Base-by-base conservation (phyloP, 2,329 filamentous ascomycete genomes). In the Colletotrichum chlorophyti region DNA sequence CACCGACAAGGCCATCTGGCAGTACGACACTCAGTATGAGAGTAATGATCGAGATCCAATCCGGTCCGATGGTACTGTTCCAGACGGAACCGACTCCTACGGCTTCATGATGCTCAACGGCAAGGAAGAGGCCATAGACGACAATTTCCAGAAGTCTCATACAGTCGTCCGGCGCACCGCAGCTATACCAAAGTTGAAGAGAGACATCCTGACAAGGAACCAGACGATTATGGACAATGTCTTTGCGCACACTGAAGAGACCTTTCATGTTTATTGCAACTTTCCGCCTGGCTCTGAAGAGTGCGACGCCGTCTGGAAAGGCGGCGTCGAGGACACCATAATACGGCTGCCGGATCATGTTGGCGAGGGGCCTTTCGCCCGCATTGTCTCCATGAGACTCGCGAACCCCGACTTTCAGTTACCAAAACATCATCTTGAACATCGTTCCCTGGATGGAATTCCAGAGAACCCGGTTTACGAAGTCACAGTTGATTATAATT, bases 401-500 rank as follows among this genome's bases (percentile, higher is more conserved):
- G 29, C 15, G 6, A 24, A 27, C 29, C 4, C 2, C 38, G 38
- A 27, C 17, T 42, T 24, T 23, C 38, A 42, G 38, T 24, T 42
- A 23, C 38, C 38, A 11, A 24, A 4, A 8, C 23, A 42, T 15
- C 38, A 42, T 24, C 23, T 42, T 12, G 19, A 42, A 23, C 38
- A 42, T 24, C 23, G 38, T 14, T 24, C 19, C 19, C 14, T 24
- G 1, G 12, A 27, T 8, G 17, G 21, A 23, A 23, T 27, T 24
- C 14, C 23, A 8, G 35, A 48, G 6, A 62, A 59, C 9, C 43
- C 42, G n/a, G 63, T 72, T 3, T 71, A 69, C 42, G 60, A 67
- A 24, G 42, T 74, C 29, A 69, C 59, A 7, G 68, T 72, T 42
- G 71, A 74, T 63, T 74, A 72, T 54, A 63, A 69, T 26, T 73